These are phyloP conservation scores for Saccharomycopsis schoenii DNA, from an alignment of 805 yeast genomes.

Conservation along the genomic window DNA sequence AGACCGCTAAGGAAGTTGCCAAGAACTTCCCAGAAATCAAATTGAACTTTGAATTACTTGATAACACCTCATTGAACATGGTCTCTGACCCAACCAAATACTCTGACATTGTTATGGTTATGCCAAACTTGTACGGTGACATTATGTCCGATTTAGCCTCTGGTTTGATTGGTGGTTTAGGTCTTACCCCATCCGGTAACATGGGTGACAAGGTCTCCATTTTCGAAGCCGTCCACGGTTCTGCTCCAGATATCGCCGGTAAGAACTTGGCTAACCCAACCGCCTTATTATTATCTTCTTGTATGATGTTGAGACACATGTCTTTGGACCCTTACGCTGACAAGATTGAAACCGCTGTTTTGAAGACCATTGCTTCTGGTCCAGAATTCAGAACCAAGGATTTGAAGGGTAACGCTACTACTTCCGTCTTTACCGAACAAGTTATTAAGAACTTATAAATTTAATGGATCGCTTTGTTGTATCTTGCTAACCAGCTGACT, in stretches of 20 bases:
- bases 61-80: constrained; percentile 87
- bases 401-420: constrained; percentile 85
- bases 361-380: constrained; percentile 76
- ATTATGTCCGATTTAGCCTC: constrained; percentile 96
- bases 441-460: constrained; percentile 66
- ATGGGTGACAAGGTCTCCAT: constrained; percentile 97
- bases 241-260: constrained; percentile 99
- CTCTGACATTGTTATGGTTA: constrained; percentile 86
- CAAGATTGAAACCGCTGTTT: constrained; percentile 80
- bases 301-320: constrained; percentile 99
- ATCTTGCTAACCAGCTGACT: neutral
- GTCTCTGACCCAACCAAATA: constrained; percentile 84
- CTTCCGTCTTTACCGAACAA: constrained; percentile 83
- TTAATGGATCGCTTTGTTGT: neutral
- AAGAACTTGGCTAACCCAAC: constrained; percentile 99
- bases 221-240: constrained; percentile 99
- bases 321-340: constrained; percentile 73
- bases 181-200: constrained; percentile 98
- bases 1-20: constrained; percentile 81
- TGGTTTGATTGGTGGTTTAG: constrained; percentile 97
- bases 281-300: constrained; percentile 87
- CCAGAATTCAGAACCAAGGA: constrained; percentile 95
- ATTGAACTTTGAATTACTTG: constrained; percentile 79
- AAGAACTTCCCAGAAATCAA: constrained; percentile 76
- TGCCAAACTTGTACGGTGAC: constrained; percentile 99